Conservation (phyloP, 2,329 filamentous ascomycete genomes). For the Aspergillus spinulosporus region DNA sequence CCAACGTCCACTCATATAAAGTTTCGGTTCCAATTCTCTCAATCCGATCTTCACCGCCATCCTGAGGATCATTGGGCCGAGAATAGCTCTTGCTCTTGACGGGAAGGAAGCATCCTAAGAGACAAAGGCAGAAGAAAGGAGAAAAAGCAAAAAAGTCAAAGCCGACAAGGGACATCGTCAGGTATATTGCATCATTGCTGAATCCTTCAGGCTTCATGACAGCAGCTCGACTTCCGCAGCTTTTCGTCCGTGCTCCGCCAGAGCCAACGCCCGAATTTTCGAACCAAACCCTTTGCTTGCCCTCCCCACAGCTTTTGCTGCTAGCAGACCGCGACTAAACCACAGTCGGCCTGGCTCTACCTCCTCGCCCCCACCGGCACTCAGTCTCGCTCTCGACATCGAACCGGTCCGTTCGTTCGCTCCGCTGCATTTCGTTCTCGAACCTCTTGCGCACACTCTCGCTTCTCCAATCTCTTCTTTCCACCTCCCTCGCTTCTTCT, state of each 20-base stretch:
- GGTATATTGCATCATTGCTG: conserved; percentile 10
- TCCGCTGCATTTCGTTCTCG: conserved; percentile 11
- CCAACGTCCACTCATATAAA: conserved; percentile 3
- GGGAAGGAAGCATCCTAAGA: not conserved
- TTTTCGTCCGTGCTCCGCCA: conserved; percentile 1
- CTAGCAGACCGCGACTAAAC: conserved; percentile 9
- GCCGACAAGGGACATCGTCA: not conserved
- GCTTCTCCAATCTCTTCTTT: conserved; percentile 7
- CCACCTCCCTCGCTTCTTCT: conserved; percentile 5
- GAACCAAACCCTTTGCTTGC: conserved; percentile 4
- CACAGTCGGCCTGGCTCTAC: conserved; percentile 11
- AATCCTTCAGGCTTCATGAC: not conserved
- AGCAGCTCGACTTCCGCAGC: not conserved
- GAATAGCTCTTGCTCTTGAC: not conserved
- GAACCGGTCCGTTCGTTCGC: conserved; percentile 8
- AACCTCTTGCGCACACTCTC: conserved; percentile 11
- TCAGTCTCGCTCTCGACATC: conserved; percentile 10
- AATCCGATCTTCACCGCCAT: conserved; percentile 14
- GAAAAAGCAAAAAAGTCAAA: conserved; percentile 8
- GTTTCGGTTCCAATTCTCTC: conserved; percentile 6
- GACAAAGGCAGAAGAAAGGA: not conserved
- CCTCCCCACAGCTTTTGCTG: conserved; percentile 11
- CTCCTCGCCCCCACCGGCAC: conserved; percentile 14
- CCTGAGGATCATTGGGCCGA: not conserved
- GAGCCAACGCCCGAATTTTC: conserved; percentile 1